Base-by-base conservation (phyloP, 352 stramenopile genomes). In the Phytophthora pistaciae region DNA sequence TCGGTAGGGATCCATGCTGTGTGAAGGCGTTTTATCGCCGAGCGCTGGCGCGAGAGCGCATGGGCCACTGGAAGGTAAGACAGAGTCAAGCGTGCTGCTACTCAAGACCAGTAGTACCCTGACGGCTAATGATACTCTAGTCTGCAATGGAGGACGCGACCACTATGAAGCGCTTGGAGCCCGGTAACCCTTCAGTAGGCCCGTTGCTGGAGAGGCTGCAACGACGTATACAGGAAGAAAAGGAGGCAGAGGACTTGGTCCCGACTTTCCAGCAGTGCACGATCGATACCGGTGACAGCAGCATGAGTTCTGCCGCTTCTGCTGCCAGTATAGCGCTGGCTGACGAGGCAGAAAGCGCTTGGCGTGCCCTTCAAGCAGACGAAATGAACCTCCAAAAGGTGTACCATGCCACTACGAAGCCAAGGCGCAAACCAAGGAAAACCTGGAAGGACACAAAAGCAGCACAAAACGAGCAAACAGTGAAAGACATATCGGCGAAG, bases 21-120 rank as follows among this genome's bases (percentile, higher is more conserved):
- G 80, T 98, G 33, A 99, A 99, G 75, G 95, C 93, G 0, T 77
- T 94, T 6, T 99, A 98, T 65, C 80, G 96, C 8, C 80, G 93
- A 31, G 92, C 92, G 1, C 53, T 96, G 16, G 91, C 89, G 7
- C 74, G 84, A 56, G 82, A 95, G 33, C 85, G 82, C 27, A 61
- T 98, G 44, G 84, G 83, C 14, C 82, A 96, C 23, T 65, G 78
- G 14, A 77, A 78, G 79, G 82, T 91, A 68, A 13, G 48, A 3
- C n/a, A 16, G n/a, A 27, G 18, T 4, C 4, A 11, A 53, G 46
- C 9, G 6, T 27, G 27, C 11, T 42, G 36, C 36, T 14, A 42
- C 36, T 42, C 36, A 42, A 5, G 27, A 29, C 27, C 27, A 6
- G 3, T 29, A 29, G 27, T 29, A 29, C 27, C 27, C 27, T 29